Evolutionary conservation across 495 filamentous ascomycete species (phyloP).

Genomic region (Aspergillus sclerotioniger): DNA sequence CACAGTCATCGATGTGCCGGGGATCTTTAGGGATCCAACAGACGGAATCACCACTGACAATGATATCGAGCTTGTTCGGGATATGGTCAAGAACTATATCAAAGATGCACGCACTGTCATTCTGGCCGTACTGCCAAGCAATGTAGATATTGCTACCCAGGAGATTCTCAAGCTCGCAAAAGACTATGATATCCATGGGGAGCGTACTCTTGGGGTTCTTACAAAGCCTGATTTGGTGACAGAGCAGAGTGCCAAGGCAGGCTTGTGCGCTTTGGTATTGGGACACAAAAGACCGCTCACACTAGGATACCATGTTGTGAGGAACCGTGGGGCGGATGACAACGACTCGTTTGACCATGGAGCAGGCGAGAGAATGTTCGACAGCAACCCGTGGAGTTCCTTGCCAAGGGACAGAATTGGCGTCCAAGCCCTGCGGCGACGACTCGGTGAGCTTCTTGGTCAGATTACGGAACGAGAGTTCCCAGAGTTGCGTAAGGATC

Average conservation of each 20-base stretch:
- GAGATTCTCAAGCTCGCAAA: conserved; percentile 56
- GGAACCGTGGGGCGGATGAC: neutral
- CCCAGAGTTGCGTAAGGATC: neutral
- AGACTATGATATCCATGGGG: conserved; percentile 45
- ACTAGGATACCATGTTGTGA: neutral
- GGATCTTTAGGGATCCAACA: conserved; percentile 58
- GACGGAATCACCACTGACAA: conserved; percentile 48
- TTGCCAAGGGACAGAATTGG: neutral
- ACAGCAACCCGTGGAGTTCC: neutral
- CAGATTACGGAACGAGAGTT: neutral
- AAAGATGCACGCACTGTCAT: conserved; percentile 53
- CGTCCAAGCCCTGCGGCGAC: neutral
- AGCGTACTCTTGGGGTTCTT: conserved; percentile 57
- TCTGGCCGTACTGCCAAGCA: conserved; percentile 59
- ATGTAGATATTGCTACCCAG: conserved; percentile 61
- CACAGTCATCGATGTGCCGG: conserved; percentile 62
- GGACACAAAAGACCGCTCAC: neutral
- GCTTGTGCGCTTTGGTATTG: conserved; percentile 1
- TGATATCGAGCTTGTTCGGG: conserved; percentile 47
- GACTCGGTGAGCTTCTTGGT: neutral
- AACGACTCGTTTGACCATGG: neutral
- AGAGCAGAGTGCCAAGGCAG: conserved; percentile 35
- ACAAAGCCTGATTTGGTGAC: conserved; percentile 60
- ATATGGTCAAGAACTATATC: conserved; percentile 57
- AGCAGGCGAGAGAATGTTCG: neutral